Evolutionary conservation across 306 rosid genomes (phyloP).

Genomic region (Elaeagnus macrophylla): DNA sequence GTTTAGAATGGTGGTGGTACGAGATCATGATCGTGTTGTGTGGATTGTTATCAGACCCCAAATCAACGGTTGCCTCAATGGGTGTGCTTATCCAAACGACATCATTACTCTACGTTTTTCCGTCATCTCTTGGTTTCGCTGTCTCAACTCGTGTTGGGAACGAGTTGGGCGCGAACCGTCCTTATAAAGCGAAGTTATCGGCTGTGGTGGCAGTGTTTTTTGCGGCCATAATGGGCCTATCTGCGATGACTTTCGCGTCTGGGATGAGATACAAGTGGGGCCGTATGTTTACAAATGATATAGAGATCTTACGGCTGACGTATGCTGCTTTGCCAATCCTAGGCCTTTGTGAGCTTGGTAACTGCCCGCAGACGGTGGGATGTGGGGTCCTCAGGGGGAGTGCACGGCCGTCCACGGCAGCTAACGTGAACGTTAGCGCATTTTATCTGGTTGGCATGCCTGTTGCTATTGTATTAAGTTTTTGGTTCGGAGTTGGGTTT

Average conservation of each 20-base stretch:
- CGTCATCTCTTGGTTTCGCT: slow-evolving; percentile 65
- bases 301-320: slow-evolving; percentile 49
- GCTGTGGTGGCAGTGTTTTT: slow-evolving; percentile 47
- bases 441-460: slow-evolving; percentile 90
- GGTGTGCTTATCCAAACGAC: slow-evolving; percentile 86
- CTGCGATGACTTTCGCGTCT: slow-evolving; percentile 46
- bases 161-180: slow-evolving; percentile 60
- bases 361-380: slow-evolving; percentile 89
- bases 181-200: slow-evolving; percentile 35
- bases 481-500: slow-evolving; percentile 50
- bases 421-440: slow-evolving; percentile 68
- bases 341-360: slow-evolving; percentile 87
- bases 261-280: slow-evolving; percentile 62
- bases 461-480: slow-evolving; percentile 74
- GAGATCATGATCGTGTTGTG: slow-evolving; percentile 88
- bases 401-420: slow-evolving; percentile 79
- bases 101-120: slow-evolving; percentile 76
- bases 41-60: slow-evolving; percentile 66
- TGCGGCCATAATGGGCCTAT: slow-evolving; percentile 45
- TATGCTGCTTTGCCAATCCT: slow-evolving; percentile 65
- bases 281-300: slow-evolving; percentile 50
- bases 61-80: slow-evolving; percentile 78
- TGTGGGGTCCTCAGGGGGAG: slow-evolving; percentile 86
- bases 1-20: slow-evolving; percentile 99
- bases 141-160: slow-evolving; percentile 88